phyloP scores from a whole-genome alignment of 1,139 yeast genomes.

The Pichia inconspicua region DNA sequence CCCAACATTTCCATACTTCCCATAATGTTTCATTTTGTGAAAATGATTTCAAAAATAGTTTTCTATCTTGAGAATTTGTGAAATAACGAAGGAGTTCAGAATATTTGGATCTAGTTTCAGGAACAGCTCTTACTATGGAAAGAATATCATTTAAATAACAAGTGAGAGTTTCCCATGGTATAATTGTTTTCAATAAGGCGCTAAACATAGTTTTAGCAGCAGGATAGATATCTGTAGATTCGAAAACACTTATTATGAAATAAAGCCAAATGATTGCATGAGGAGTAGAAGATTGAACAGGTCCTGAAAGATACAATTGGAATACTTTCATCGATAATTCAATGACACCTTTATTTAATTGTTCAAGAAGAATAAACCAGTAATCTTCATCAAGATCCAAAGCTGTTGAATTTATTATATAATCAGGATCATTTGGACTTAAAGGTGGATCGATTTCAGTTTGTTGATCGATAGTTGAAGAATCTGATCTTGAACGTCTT shows the following conservation, averaged over 20 bases:
- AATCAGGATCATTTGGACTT: slow-evolving; percentile 19
- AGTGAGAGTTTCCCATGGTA: slow-evolving; percentile 63
- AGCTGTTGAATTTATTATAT: slow-evolving; percentile 29
- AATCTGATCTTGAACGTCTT: slow-evolving; percentile 27
- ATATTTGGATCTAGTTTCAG: slow-evolving; percentile 17
- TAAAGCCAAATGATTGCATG: slow-evolving; percentile 69
- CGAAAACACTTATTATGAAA: slow-evolving; percentile 55
- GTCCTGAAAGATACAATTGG: slow-evolving; percentile 59
- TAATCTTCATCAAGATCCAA: slow-evolving; percentile 40
- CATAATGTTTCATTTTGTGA: slow-evolving; percentile 54
- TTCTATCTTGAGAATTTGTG: slow-evolving; percentile 2
- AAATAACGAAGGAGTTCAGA: slow-evolving; percentile 8
- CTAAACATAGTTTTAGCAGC: slow-evolving; percentile 41
- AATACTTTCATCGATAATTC: slow-evolving; percentile 61
- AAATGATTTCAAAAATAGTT: slow-evolving; percentile 32
- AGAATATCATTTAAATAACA: slow-evolving; percentile 52
- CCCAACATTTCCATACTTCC: slow-evolving; percentile 83
- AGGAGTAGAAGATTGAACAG: slow-evolving; percentile 60
- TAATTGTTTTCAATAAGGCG: slow-evolving; percentile 40
- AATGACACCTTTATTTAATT: slow-evolving; percentile 54
- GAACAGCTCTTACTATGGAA: slow-evolving; percentile 26
- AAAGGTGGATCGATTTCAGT: not conserved
- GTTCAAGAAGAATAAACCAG: slow-evolving; percentile 50
- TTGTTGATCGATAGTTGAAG: slow-evolving; percentile 1
- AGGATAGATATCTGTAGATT: slow-evolving; percentile 44